Base-by-base conservation (phyloP, 805 yeast genomes). In the Nakazawaea siamensis region DNA sequence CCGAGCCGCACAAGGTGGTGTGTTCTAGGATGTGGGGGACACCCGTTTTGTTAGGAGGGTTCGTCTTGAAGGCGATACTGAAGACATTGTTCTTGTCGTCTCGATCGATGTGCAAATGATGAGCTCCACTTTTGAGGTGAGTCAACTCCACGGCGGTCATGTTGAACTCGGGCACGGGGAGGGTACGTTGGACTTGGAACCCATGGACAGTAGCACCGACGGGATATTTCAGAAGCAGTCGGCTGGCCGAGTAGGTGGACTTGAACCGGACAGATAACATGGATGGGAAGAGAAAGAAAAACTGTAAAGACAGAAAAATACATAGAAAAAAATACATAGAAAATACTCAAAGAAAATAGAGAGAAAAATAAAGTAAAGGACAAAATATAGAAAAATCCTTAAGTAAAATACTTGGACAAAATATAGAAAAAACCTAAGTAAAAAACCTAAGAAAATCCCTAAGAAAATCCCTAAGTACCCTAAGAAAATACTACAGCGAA, bases 1-100 rank as follows among this genome's bases (percentile, higher is more conserved):
- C 66, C 1, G 97, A 87, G 2, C 98, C 98, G 60, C 98, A 92
- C 23, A 92, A 62, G 1, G 97, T 88, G 5, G 97, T 88, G 57
- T 92, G 98, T 55, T 92, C 98, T 39, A 92, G 58, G 38, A 92
- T 88, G 57, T 92, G 98, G 3, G 98, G 97, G 1, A 92, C 84
- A 16, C 98, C 98, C 4, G 95, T 83, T n/a, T 74, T 68, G 52
- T 92, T 79, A 0, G 97, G 96, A 0, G 98, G 95, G 47, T 87
- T 84, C 0, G 98, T 92, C 57, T 85, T 86, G 62, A 92, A 88
- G 1, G 82, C 86, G 28, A 92, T 72, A 43, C 88, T 74, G 52
- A 92, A 92, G 9, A 86, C 97, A 52, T 86, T 86, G 54, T 88
- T 90, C 32, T 66, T 62, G 51, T 90, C 97, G 38, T 77, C 75